Conservation (phyloP, 441 rosid species). For the Mallotus japonicus region DNA sequence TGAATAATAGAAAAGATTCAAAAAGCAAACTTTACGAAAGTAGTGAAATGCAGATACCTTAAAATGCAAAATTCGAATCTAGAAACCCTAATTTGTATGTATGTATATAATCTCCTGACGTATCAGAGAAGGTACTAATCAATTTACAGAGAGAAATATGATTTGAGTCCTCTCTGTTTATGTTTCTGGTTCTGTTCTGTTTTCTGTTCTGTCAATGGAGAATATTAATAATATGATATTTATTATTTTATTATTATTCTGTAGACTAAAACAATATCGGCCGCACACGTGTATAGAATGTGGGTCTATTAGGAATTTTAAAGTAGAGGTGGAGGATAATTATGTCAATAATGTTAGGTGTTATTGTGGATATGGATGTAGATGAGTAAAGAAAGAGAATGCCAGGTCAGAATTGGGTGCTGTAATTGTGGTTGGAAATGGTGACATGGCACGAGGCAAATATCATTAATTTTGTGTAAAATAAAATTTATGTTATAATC, state of each 20-base stretch:
- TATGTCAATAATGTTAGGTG: background rate
- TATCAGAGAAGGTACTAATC: background rate
- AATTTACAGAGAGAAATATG: background rate
- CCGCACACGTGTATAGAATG: background rate
- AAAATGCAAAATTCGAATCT: slow-evolving; percentile 5
- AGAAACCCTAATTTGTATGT: slow-evolving; percentile 9
- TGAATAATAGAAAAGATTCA: slow-evolving; percentile 41
- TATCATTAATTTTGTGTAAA: too few species aligned
- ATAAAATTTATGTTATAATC: too few species aligned
- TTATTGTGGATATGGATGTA: slow-evolving; percentile 5
- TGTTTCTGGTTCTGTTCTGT: background rate
- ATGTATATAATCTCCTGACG: background rate
- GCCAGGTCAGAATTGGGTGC: slow-evolving; percentile 33
- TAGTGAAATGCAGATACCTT: slow-evolving; percentile 16
- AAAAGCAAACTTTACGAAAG: slow-evolving; percentile 14
- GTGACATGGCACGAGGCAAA: too few species aligned
- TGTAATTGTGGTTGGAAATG: too few species aligned
- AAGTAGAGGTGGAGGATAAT: background rate
- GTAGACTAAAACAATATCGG: too few species aligned
- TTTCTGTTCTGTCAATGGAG: background rate
- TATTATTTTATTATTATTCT: too few species aligned
- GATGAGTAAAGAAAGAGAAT: background rate
- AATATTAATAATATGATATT: background rate
- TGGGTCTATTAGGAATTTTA: background rate
- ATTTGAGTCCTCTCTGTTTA: background rate